Base-by-base conservation (phyloP, 2,329 filamentous ascomycete species). In the Exophiala oligosperma region DNA sequence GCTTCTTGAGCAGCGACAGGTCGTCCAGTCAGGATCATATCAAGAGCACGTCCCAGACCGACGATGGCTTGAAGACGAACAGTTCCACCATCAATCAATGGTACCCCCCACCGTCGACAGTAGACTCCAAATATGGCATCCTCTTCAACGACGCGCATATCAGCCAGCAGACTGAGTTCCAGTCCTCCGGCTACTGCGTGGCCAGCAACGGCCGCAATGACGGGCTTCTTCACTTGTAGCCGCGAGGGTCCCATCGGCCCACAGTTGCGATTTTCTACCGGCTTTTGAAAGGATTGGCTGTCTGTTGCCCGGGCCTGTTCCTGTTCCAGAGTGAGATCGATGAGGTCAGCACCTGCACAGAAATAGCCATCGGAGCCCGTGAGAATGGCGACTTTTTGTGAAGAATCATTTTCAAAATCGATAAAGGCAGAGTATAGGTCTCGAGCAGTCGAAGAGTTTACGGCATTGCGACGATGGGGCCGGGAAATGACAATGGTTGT, bases 11-110 rank as follows among this genome's bases (percentile, higher is more conserved):
- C 81, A 0, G 60, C 63, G 0, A 84, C 79, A 0, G 74, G 64
- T 0, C 81, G 70, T 0, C 83, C 82, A 0, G 82, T 84, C 4
- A 85, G 70, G 14, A 84, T 81, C 77, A 84, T 80, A 66, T 84
- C 82, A 54, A 84, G 60, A 0, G 82, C 81, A 2, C 80, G 67
- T 0, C 81, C 80, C 1, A 84, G 71, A 0, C 82, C 82, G 23
- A 84, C 69, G 46, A 83, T 73, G 1, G 73, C 74, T 56, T 79
- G 79, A 4, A 84, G 68, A 1, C 81, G 75, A 0, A 84, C 80
- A 0, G 81, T 84, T 1, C 81, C 82, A 6, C 78, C 77, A 28
- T 77, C 81, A 43, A 82, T 78, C 24, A 82, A 67, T 3, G 80
- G 80, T 0, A 82, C 79, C 1, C 81, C 80, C 65, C 74, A 82